Percentiles rank a stretch among this genome's conserved stretches.
These are phyloP conservation scores for Mimosa bimucronata DNA, from an alignment of 306 rosid species.

Conservation along the genomic window DNA sequence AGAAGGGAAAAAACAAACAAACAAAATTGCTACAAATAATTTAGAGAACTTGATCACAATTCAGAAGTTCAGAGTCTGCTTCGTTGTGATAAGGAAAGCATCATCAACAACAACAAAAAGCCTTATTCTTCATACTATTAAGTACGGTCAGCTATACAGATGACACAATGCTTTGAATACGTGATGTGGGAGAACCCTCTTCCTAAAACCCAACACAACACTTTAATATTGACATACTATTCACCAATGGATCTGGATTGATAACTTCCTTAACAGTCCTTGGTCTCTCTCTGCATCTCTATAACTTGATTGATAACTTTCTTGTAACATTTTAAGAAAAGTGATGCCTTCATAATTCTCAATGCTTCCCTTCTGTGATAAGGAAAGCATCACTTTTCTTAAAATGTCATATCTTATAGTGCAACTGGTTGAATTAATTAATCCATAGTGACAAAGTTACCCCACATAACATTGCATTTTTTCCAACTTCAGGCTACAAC, in stretches of 20 bases:
- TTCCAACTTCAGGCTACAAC: constrained; percentile 14
- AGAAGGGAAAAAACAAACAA: neutral
- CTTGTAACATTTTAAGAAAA: too few species aligned
- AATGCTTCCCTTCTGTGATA: too few species aligned
- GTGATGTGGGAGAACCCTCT: too few species aligned
- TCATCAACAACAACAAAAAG: neutral
- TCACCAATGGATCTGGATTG: neutral
- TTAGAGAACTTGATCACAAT: constrained; percentile 16
- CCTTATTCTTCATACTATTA: neutral
- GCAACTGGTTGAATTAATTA: constrained; percentile 22
- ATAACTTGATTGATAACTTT: too few species aligned
- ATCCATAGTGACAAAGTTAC: constrained; percentile 11
- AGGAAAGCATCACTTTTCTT: neutral
- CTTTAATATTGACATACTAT: too few species aligned
- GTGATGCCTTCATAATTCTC: too few species aligned
- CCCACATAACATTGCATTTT: constrained; percentile 10
- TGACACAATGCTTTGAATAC: too few species aligned
- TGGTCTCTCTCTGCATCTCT: neutral
- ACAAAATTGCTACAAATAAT: constrained; percentile 14
- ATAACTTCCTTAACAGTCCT: neutral
- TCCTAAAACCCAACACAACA: too few species aligned
- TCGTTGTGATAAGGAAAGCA: neutral
- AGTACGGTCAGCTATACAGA: neutral
- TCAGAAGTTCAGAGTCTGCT: constrained; percentile 23
- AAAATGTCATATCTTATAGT: constrained; percentile 3